Conservation (phyloP, 345 rosid species). For the Eucalyptus decipiens region DNA sequence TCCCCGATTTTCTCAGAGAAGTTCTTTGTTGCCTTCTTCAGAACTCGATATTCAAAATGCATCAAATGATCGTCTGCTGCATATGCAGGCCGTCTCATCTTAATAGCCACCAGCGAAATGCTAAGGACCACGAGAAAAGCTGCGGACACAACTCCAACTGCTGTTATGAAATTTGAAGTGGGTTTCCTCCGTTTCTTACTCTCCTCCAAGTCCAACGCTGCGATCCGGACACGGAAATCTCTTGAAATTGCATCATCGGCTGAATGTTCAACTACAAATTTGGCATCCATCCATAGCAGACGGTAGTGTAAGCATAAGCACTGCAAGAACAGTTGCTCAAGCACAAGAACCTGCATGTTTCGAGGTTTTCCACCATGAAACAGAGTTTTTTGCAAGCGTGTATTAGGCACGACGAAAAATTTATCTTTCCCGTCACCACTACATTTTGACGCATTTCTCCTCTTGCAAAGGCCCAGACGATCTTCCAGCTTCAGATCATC, state of each 20-base stretch:
- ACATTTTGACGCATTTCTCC: not conserved
- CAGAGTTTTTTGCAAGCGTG: not conserved
- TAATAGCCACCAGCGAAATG: not conserved
- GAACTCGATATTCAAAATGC: not conserved
- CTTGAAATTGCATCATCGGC: not conserved
- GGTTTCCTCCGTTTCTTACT: not conserved
- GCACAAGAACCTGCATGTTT: constrained; percentile 4
- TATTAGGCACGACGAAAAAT: not conserved
- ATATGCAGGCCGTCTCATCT: not conserved
- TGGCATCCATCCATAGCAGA: not conserved
- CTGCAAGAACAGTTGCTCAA: constrained; percentile 15
- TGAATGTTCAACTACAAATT: not conserved
- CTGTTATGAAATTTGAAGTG: not conserved
- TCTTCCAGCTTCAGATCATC: not conserved
- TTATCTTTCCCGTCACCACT: not conserved
- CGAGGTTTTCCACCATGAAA: not conserved
- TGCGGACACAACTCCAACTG: not conserved
- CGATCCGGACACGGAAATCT: not conserved
- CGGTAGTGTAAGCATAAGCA: constrained; percentile 8
- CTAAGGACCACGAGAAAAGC: not conserved
- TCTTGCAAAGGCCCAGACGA: not conserved
- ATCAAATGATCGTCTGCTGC: not conserved
- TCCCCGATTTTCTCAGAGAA: constrained; percentile 3
- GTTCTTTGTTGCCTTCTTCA: not conserved
- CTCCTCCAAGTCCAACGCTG: not conserved